Base-by-base conservation (phyloP, 495 filamentous ascomycete species). In the Rhypophila decipiens region DNA sequence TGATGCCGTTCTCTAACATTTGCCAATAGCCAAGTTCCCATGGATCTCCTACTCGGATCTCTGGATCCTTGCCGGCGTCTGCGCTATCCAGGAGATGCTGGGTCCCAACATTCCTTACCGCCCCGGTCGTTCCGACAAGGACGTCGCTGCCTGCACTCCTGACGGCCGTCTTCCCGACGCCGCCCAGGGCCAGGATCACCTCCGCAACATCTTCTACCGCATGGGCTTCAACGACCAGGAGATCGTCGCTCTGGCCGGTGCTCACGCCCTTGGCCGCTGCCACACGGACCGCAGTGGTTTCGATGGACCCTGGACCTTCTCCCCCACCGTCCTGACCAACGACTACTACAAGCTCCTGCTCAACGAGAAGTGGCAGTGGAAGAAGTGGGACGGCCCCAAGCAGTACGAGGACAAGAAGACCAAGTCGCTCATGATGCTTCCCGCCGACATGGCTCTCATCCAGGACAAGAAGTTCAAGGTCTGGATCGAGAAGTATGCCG, bases 161-260 rank as follows among this genome's bases (percentile, higher is more conserved):
- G 91, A 98, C 59, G 93, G 93, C 51, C 90, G 93, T 70, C 87
- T 98, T 22, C 93, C 93, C 50, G 91, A 98, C 63, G 93, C 78
- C 41, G 52, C 80, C 52, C 82, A 96, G 76, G 85, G 78, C 50
- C 78, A 85, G 48, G 75, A 78, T 51, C 93, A 98, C 70, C 75
- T 98, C 61, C 86, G 93, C 48, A 80, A 82, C 67, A 86, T 98
- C 76, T 98, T 98, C 78, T 78, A 80, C 66, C 88, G 91, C 65
- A 96, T 96, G 90, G 93, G 93, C 49, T 98, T 98, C 78, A 84
- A 94, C 68, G 93, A 98, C 72, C 85, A 84, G 41, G 91, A 98
- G 68, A 96, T 96, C 57, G 90, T 96, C 24, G 93, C 93, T 23
- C 76, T 98, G 48, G 70, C 73, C 23, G 93, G 93, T 51, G 93